Base-by-base conservation (phyloP, 2,329 filamentous ascomycete genomes). In the Dactylonectria macrodidyma region DNA sequence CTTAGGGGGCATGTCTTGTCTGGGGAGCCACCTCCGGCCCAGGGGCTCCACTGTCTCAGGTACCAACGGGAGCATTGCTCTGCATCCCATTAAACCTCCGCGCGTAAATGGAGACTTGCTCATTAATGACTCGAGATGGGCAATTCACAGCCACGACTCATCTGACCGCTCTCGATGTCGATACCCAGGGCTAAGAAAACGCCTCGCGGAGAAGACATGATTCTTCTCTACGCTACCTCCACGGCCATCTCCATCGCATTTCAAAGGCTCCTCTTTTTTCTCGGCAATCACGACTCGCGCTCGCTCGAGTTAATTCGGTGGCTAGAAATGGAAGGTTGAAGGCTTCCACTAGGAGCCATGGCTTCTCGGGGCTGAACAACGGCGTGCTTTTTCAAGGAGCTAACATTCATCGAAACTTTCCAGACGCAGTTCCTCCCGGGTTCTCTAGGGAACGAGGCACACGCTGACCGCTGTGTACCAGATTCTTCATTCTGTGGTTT, bases 21-120 rank as follows among this genome's bases (percentile, higher is more conserved):
- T 47, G 55, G 59, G 38, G 19, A 56, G 52, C 55, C 55, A 14
- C 41, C 16, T 30, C 16, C 51, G 19, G 59, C 60, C 62, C 69
- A 64, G 69, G 8, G 55, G 48, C 51, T 56, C 73, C 73, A 73
- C 72, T 72, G 73, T 75, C 73, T 75, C 72, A 75, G 68, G 73
- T 73, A 58, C 62, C 62, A 62, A 59, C 59, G 38, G 22, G 16
- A 59, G 41, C 52, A 38, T 30, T 62, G 36, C 41, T 60, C 46
- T 58, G 34, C 46, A 62, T 61, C 59, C 70, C 64, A 72, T 69
- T 63, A 57, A 63, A 57, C 48, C 44, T 58, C 55, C 22, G 58
- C 65, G 55, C 30, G 57, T 58, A 47, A 44, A 44, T 44, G 41
- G 41, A 44, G 14, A 44, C 41, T n/a, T 30, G 26, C 26, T 30